phyloP scores from a whole-genome alignment of 768 basidiomycete species.

The Boletus patriciae region DNA sequence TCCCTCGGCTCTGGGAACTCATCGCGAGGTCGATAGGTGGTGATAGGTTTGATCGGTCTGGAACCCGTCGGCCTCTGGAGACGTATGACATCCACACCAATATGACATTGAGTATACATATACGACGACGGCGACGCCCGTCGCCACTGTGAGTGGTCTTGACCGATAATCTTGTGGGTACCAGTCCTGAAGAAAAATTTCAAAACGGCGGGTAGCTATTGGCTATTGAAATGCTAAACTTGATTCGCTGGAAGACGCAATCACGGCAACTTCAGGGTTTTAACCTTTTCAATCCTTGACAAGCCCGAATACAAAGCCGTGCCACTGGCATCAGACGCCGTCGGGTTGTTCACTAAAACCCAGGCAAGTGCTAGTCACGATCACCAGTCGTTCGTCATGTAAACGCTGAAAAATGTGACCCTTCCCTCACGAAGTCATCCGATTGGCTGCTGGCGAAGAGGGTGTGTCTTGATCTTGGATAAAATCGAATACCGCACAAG shows the following conservation, averaged over 20 bases:
- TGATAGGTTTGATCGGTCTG: conserved; percentile 3
- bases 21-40: conserved; percentile 7
- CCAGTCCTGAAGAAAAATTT: neutral
- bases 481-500: neutral
- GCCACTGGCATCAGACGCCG: neutral
- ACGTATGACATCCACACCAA: neutral
- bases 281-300: conserved; percentile 20
- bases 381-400: neutral
- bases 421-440: neutral
- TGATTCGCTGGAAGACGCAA: neutral
- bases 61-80: neutral
- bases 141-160: neutral
- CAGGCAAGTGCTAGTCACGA: conserved; percentile 2
- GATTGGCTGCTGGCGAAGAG: neutral
- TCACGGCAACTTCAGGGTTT: conserved; percentile 18
- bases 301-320: neutral
- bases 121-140: neutral
- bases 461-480: neutral
- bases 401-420: neutral
- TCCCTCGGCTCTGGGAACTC: conserved; percentile 15
- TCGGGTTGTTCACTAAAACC: neutral
- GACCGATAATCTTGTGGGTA: neutral
- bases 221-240: neutral
- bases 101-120: neutral
- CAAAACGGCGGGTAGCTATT: neutral